Conservation (phyloP, 768 basidiomycete genomes). For the Leucocoprinus sp. region DNA sequence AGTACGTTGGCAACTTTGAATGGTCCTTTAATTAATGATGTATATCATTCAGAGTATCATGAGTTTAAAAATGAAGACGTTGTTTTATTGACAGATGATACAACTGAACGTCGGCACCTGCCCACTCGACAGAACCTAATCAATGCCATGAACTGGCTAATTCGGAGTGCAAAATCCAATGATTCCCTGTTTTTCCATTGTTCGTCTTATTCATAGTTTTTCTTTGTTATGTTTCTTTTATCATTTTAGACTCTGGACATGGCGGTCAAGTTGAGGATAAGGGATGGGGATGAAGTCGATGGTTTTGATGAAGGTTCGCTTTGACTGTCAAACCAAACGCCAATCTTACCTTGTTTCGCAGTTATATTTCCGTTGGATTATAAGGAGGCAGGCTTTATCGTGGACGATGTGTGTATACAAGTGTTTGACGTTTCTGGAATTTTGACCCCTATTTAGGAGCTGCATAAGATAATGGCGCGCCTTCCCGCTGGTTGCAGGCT, state of each 20-base stretch:
- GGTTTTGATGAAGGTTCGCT: slow-evolving; percentile 68
- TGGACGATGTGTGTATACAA: slow-evolving; percentile 46
- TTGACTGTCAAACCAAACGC: not conserved
- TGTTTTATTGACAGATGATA: slow-evolving; percentile 61
- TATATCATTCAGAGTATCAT: slow-evolving; percentile 30
- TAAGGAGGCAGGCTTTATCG: slow-evolving; percentile 64
- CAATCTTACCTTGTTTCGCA: slow-evolving; percentile 16
- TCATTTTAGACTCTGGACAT: slow-evolving; percentile 84
- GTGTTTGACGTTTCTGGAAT: not conserved
- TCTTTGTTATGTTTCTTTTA: no score
- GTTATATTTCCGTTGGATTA: slow-evolving; percentile 90
- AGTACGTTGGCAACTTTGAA: slow-evolving; percentile 26
- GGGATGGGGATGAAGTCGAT: slow-evolving; percentile 70
- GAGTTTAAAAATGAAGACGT: slow-evolving; percentile 55
- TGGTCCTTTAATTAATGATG: not conserved
- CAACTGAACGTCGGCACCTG: slow-evolving; percentile 29
- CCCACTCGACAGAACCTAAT: slow-evolving; percentile 43
- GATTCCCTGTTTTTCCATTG: slow-evolving; percentile 80
- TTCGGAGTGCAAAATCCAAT: slow-evolving; percentile 54
- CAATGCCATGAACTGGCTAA: slow-evolving; percentile 51
- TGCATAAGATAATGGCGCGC: slow-evolving; percentile 42
- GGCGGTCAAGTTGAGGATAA: slow-evolving; percentile 86
- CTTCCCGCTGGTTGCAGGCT: slow-evolving; percentile 41
- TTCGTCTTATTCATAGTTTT: no score
- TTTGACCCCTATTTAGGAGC: slow-evolving; percentile 24